Evolutionary conservation across 202 grass and related monocot genomes (phyloP), one percentile per base, ranked within the genome.

Genomic region (Saccharum hybrid): DNA sequence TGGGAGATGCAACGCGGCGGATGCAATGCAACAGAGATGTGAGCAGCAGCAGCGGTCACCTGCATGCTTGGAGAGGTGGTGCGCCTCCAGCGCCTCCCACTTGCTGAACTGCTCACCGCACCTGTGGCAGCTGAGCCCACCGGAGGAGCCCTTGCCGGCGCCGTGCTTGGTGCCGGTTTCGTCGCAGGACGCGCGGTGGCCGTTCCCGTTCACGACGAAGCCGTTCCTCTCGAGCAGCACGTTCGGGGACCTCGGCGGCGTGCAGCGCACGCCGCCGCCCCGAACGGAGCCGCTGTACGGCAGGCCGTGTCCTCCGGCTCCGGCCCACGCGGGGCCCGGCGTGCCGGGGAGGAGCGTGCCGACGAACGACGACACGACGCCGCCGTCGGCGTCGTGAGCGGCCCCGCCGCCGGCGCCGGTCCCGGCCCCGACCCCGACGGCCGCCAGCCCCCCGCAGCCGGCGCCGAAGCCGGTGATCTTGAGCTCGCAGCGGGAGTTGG

Each of bases 51-150:
- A 14, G 45, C 45, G 0, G 12, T 76, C 72, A 97, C 95, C 90
- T 91, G 95, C 95, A 74, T 94, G 95, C 85, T 93, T 94, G 79
- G 88, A 91, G 67, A 94, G 87, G 83, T 98, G 92, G 85, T 98
- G 95, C 18, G 90, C 91, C 84, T 98, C 95, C 41, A 98, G 90
- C 23, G 85, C 87, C 82, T 98, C 92, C 92, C 90, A 94, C 74
- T 94, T 98, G 61, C 63, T 5, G 76, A 98, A 94, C 51, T 91
- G 92, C 81, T 98, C 90, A 21, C 87, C 75, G 72, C 92, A 98
- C 26, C 86, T 71, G 81, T 94, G 92, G 88, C 95, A 98, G 84
- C 76, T 90, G 6, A 85, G 63, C 64, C 63, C 77, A 3, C 80
- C 59, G 6, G 72, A 40, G 39, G 82, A 63, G 30, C 87, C 82